These are phyloP conservation scores for Dicorynia guianensis DNA, from an alignment of 306 rosid species.

Conservation along the genomic window DNA sequence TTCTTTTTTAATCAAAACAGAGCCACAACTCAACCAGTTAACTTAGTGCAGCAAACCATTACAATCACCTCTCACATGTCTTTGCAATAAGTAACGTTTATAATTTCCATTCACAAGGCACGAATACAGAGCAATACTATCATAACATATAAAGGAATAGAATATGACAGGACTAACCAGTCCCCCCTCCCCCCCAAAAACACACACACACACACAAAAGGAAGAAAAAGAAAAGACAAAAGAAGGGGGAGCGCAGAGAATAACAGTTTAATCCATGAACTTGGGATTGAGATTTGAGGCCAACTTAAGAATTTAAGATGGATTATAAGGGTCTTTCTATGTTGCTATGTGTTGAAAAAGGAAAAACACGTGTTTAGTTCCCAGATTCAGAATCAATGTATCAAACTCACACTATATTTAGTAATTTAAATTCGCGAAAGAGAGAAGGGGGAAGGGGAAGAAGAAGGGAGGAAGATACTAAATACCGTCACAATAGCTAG, in stretches of 20 bases:
- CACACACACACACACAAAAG: no score
- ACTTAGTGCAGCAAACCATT: neutral
- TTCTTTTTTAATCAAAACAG: neutral
- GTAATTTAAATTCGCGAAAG: neutral
- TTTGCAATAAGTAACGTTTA: no score
- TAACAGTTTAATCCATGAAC: neutral
- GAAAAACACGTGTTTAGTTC: neutral
- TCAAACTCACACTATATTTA: neutral
- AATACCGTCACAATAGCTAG: neutral
- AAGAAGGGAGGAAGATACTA: slow-evolving; percentile 26
- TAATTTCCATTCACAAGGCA: no score
- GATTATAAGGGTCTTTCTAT: neutral
- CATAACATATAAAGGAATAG: no score
- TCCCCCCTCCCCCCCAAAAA: no score
- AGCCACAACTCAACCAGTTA: slow-evolving; percentile 29
- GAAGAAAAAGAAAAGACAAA: no score
- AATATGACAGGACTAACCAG: no score
- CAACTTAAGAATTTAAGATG: neutral
- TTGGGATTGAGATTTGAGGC: neutral
- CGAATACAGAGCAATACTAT: no score
- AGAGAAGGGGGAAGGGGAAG: slow-evolving; percentile 21
- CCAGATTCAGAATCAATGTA: neutral
- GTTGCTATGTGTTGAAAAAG: neutral
- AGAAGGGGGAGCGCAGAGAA: neutral
- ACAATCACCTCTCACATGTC: no score